Percentiles rank a stretch among this genome's conserved stretches.
These are phyloP conservation scores for Lolium rigidum DNA, from an alignment of 176 grass and related monocot genomes.

Conservation along the genomic window DNA sequence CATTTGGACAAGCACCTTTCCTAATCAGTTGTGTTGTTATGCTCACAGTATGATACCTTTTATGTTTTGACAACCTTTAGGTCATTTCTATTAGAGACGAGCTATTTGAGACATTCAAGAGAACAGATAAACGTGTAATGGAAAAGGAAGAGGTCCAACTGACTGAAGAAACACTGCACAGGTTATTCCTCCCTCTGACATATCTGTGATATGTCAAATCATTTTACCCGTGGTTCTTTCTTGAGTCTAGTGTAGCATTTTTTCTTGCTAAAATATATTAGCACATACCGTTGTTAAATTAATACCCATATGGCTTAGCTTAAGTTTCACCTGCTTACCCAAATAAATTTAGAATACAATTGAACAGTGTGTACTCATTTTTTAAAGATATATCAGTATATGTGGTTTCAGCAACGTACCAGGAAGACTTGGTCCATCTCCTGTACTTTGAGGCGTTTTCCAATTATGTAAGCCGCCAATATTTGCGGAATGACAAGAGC, in stretches of 20 bases:
- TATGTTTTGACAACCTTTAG: conserved; percentile 57
- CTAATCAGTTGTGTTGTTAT: conserved; percentile 32
- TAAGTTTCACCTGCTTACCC: conserved; percentile 32
- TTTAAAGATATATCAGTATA: conserved; percentile 13
- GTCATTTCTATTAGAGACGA: conserved; percentile 92
- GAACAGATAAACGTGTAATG: conserved; percentile 87
- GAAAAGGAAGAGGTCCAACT: conserved; percentile 83
- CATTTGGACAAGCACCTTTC: conserved; percentile 16
- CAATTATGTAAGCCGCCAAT: neutral
- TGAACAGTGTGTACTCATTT: neutral
- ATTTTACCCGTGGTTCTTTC: conserved; percentile 10
- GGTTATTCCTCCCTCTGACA: conserved; percentile 48
- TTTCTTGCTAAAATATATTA: conserved; percentile 25
- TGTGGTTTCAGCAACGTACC: neutral
- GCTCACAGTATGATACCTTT: conserved; percentile 27
- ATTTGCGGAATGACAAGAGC: neutral
- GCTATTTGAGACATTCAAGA: conserved; percentile 95
- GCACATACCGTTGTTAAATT: neutral
- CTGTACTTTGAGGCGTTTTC: neutral
- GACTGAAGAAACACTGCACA: conserved; percentile 80
- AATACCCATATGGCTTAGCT: neutral
- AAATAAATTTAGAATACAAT: conserved; percentile 28
- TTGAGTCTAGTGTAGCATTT: conserved; percentile 8
- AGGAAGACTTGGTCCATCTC: neutral
- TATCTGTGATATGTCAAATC: conserved; percentile 22